Percentiles rank a stretch among this genome's conserved stretches.
Evolutionary conservation across 2,329 filamentous ascomycete species (phyloP).

Genomic region (Fusarium sp.): DNA sequence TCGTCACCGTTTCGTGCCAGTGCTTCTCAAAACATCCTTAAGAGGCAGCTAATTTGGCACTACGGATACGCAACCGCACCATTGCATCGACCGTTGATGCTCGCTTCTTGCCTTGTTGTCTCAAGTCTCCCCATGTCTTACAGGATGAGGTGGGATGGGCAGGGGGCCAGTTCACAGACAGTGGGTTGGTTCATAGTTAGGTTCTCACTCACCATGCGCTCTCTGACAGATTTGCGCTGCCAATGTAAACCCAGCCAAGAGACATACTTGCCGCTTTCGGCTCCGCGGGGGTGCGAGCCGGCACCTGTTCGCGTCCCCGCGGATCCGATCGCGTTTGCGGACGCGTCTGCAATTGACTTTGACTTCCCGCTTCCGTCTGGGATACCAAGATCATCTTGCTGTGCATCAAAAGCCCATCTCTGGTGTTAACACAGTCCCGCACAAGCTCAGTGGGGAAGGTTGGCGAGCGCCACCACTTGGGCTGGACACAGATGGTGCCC

Average conservation of each 20-base stretch:
- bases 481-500: constrained; percentile 84
- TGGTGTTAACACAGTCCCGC: constrained; percentile 78
- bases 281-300: constrained; percentile 22
- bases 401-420: constrained; percentile 83
- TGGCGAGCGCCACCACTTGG: constrained; percentile 75
- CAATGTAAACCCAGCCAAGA: constrained; percentile 82
- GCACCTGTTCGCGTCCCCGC: constrained; percentile 17
- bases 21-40: constrained; percentile 28
- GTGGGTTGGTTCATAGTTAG: constrained; percentile 6
- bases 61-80: constrained; percentile 33
- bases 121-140: constrained; percentile 42
- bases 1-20: constrained; percentile 37
- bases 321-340: constrained; percentile 28
- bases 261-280: constrained; percentile 39
- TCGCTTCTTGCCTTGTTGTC: constrained; percentile 37
- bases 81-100: constrained; percentile 33
- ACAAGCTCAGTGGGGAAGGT: constrained; percentile 79
- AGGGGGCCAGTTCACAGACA: background rate
- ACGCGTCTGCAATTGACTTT: constrained; percentile 25
- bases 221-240: constrained; percentile 92
- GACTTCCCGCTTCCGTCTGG: constrained; percentile 23
- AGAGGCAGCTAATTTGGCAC: constrained; percentile 32
- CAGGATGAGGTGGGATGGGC: constrained; percentile 23
- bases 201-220: constrained; percentile 78
- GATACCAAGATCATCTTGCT: constrained; percentile 77